These are phyloP conservation scores for Mortierella sp. DNA, from an alignment of 371 early-diverging fungal species.

Conservation along the genomic window DNA sequence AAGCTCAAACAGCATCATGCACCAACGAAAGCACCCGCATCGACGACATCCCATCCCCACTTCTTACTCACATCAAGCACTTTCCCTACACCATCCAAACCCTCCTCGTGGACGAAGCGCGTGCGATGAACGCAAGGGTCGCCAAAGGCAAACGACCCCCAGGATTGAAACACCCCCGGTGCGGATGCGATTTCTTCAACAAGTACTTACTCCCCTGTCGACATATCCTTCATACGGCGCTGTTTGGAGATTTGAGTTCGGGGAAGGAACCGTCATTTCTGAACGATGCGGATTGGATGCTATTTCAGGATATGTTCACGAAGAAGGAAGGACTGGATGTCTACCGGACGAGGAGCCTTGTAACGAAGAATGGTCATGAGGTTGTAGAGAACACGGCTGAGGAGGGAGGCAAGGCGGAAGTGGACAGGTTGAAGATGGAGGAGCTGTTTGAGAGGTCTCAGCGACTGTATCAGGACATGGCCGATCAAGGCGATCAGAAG, in stretches of 20 bases:
- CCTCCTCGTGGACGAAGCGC: background rate
- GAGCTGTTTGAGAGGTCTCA: background rate
- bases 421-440: background rate
- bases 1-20: background rate
- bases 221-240: background rate
- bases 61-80: background rate
- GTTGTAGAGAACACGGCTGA: background rate
- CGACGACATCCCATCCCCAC: background rate
- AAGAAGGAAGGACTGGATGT: background rate
- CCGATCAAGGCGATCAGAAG: background rate
- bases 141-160: background rate
- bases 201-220: background rate
- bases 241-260: background rate
- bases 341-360: background rate
- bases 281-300: background rate
- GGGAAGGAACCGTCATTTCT: background rate
- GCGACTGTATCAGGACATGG: background rate
- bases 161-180: background rate
- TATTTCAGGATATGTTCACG: background rate
- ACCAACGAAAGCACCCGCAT: background rate
- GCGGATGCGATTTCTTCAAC: slow-evolving; percentile 4
- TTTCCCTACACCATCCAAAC: background rate
- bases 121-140: background rate
- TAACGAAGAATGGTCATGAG: background rate
- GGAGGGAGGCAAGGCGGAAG: background rate